A percentile compares a stretch with the other conserved stretches of the same genome.
Evolutionary conservation across 1,284 basidiomycete genomes (phyloP).

Genomic region (Ceratobasidium sp.): DNA sequence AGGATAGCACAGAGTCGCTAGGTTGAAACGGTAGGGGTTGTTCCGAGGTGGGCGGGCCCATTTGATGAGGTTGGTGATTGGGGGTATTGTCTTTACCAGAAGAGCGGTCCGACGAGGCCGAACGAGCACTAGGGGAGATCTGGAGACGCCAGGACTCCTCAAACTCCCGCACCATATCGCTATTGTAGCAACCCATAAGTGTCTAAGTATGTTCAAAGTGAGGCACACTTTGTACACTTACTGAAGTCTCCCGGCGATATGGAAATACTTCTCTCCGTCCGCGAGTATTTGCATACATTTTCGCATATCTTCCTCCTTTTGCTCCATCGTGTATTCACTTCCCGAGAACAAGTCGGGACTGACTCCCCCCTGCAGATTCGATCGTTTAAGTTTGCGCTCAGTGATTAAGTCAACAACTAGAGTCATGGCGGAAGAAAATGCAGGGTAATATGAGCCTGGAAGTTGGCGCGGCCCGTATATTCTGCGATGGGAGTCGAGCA

Average conservation of each 20-base stretch:
- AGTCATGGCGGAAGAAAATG: not conserved
- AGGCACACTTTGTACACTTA: not conserved
- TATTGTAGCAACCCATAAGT: not conserved
- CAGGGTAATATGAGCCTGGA: not conserved
- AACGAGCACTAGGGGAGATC: not conserved
- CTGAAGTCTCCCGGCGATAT: constrained; percentile 1
- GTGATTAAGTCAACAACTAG: constrained; percentile 1
- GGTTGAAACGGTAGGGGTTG: not conserved
- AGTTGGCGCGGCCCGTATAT: not conserved
- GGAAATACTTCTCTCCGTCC: not conserved
- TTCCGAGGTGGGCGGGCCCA: not conserved
- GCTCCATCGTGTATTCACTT: not conserved
- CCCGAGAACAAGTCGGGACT: not conserved
- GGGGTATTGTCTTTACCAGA: not conserved
- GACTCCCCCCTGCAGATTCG: not conserved
- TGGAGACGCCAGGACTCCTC: constrained; percentile 7
- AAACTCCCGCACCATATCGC: constrained; percentile 11
- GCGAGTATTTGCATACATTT: not conserved
- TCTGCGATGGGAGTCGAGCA: not conserved
- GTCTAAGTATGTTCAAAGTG: not conserved
- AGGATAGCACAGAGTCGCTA: not conserved
- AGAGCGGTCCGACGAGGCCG: not conserved
- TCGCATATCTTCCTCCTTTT: constrained; percentile 10
- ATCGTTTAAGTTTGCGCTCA: not conserved
- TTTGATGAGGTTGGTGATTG: not conserved